phyloP scores from a whole-genome alignment of 805 yeast genomes.

The Brettanomyces custersianus region DNA sequence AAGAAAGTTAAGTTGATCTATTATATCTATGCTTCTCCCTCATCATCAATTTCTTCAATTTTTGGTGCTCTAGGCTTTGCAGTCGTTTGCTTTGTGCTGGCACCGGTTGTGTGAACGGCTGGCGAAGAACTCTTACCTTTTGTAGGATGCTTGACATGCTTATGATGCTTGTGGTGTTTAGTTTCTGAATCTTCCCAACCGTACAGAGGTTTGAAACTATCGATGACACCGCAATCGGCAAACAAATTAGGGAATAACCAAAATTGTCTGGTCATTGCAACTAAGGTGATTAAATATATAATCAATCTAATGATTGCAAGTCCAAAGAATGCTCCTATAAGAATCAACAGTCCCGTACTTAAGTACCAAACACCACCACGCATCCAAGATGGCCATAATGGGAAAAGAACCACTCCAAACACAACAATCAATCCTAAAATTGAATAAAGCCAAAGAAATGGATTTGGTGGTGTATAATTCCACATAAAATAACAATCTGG shows the following conservation, averaged over 20 bases:
- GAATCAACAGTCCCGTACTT: conserved; percentile 65
- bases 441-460: conserved; percentile 52
- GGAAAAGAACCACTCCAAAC: conserved; percentile 66
- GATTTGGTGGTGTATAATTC: conserved; percentile 69
- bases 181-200: conserved; percentile 51
- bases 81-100: conserved; percentile 7
- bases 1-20: not conserved
- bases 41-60: conserved; percentile 1
- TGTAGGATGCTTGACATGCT: conserved; percentile 4
- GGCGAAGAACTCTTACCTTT: conserved; percentile 1
- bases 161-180: conserved; percentile 10
- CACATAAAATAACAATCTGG: conserved; percentile 75
- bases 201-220: conserved; percentile 84
- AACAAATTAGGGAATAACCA: conserved; percentile 96
- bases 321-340: conserved; percentile 66
- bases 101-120: conserved; percentile 7
- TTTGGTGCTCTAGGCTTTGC: conserved; percentile 6
- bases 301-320: conserved; percentile 75
- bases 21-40: not conserved
- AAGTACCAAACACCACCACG: conserved; percentile 86
- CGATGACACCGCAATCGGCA: conserved; percentile 90
- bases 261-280: conserved; percentile 61
- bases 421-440: conserved; percentile 57
- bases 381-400: conserved; percentile 91
- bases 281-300: conserved; percentile 50